Evolutionary conservation across 768 basidiomycete genomes (phyloP).

Genomic region (Botryobasidium botryosum): DNA sequence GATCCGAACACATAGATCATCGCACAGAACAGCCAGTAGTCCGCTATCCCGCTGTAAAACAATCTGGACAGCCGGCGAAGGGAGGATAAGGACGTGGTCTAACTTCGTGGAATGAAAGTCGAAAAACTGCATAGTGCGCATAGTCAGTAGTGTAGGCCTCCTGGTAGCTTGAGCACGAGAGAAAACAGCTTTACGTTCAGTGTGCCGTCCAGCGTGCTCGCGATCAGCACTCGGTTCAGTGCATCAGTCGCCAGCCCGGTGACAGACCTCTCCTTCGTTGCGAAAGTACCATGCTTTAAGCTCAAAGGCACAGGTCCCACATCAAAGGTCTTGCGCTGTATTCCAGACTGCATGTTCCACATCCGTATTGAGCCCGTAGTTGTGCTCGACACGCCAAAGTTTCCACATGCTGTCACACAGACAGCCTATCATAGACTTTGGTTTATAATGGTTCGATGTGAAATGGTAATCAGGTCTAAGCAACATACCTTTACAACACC

Average conservation of each 20-base stretch:
- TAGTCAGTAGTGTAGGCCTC: too few species aligned
- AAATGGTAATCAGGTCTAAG: too few species aligned
- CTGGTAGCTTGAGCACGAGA: not conserved
- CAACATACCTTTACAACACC: too few species aligned
- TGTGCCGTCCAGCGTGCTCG: constrained; percentile 75
- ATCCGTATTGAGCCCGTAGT: constrained; percentile 65
- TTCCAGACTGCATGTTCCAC: constrained; percentile 97
- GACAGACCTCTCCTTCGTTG: constrained; percentile 37
- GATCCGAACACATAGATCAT: constrained; percentile 71
- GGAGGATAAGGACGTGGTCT: constrained; percentile 45
- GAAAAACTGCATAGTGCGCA: constrained; percentile 69
- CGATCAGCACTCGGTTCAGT: constrained; percentile 65
- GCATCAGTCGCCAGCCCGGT: constrained; percentile 78
- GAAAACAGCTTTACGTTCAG: constrained; percentile 41
- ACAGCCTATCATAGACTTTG: constrained; percentile 26
- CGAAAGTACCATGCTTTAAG: constrained; percentile 26
- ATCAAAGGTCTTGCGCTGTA: constrained; percentile 60
- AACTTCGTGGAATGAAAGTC: constrained; percentile 80
- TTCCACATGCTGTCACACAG: constrained; percentile 86
- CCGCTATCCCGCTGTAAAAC: constrained; percentile 71
- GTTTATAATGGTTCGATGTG: too few species aligned
- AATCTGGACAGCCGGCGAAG: constrained; percentile 54
- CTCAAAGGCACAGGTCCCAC: constrained; percentile 47
- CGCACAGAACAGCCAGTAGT: constrained; percentile 65
- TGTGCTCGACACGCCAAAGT: constrained; percentile 78